These are phyloP conservation scores for Wallacemonas rigidus DNA, from an alignment of 208 protist species.

Conservation along the genomic window DNA sequence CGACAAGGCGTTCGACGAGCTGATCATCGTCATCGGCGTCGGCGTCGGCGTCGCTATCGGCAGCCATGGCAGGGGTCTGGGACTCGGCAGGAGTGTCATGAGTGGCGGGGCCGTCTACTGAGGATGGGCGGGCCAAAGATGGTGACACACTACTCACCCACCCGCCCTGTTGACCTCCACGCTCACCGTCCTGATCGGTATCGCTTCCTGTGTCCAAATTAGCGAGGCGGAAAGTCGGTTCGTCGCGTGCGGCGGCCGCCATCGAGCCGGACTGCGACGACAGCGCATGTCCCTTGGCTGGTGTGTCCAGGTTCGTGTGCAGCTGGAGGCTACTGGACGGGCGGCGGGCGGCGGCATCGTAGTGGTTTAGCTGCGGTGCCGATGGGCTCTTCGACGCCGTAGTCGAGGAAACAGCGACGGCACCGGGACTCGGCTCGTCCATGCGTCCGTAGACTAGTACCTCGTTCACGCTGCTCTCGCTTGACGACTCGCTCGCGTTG, in stretches of 20 bases:
- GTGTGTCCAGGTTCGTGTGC: neutral
- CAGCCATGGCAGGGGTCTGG: neutral
- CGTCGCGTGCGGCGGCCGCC: neutral
- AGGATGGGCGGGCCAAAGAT: slow-evolving; percentile 4
- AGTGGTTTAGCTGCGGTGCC: slow-evolving; percentile 34
- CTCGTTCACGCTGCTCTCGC: neutral
- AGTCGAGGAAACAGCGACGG: slow-evolving; percentile 12
- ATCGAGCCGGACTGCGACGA: too few species aligned
- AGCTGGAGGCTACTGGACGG: neutral
- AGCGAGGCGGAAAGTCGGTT: neutral
- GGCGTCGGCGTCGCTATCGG: slow-evolving; percentile 24
- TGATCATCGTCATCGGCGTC: slow-evolving; percentile 33
- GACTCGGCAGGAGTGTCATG: neutral
- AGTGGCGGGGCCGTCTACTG: neutral
- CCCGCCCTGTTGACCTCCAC: neutral
- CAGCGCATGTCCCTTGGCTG: too few species aligned
- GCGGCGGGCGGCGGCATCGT: neutral
- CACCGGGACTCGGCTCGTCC: neutral
- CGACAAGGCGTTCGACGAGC: slow-evolving; percentile 19
- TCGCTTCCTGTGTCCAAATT: slow-evolving; percentile 9
- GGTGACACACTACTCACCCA: slow-evolving; percentile 10
- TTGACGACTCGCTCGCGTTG: slow-evolving; percentile 7
- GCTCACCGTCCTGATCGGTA: neutral
- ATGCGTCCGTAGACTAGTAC: slow-evolving; percentile 8
- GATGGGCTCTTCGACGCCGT: slow-evolving; percentile 39